Evolutionary conservation across 2,329 filamentous ascomycete genomes (phyloP).

Genomic region (Penicillium corylophilum): DNA sequence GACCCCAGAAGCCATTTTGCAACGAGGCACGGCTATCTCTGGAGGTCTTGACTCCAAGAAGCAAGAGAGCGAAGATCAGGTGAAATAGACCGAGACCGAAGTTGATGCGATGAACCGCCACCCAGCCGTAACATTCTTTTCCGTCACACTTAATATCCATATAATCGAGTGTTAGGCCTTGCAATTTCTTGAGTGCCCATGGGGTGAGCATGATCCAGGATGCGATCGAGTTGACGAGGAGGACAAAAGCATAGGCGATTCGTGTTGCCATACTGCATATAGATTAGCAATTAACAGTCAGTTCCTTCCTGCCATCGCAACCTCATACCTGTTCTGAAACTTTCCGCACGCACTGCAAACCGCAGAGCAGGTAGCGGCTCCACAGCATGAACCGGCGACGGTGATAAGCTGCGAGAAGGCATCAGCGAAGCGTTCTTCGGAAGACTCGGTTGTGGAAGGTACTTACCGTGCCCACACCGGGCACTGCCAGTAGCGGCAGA

Average conservation of each 20-base stretch:
- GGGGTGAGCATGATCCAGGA: conserved; percentile 99
- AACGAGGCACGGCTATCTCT: conserved; percentile 83
- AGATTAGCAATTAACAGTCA: conserved; percentile 23
- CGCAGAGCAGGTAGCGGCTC: conserved; percentile 92
- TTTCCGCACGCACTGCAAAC: conserved; percentile 95
- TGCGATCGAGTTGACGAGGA: conserved; percentile 92
- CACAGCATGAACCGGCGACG: conserved; percentile 86
- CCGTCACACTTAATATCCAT: conserved; percentile 92
- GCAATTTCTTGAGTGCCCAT: conserved; percentile 94
- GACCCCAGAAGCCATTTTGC: conserved; percentile 99
- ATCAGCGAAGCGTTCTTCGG: conserved; percentile 15
- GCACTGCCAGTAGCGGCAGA: conserved; percentile 82
- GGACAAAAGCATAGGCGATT: conserved; percentile 91
- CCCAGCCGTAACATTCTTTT: conserved; percentile 89
- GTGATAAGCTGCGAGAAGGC: conserved; percentile 62
- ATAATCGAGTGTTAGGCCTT: conserved; percentile 89
- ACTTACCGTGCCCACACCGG: conserved; percentile 80
- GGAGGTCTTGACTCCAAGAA: conserved; percentile 83
- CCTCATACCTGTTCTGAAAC: conserved; percentile 80
- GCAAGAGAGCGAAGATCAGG: conserved; percentile 75
- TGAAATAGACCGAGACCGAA: conserved; percentile 96
- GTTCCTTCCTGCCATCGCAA: background rate
- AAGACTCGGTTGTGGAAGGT: conserved; percentile 3
- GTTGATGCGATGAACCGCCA: conserved; percentile 96
- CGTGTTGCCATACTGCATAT: conserved; percentile 82